Evolutionary conservation across 352 stramenopile species (phyloP).

Genomic region (Pythium sukuiense): DNA sequence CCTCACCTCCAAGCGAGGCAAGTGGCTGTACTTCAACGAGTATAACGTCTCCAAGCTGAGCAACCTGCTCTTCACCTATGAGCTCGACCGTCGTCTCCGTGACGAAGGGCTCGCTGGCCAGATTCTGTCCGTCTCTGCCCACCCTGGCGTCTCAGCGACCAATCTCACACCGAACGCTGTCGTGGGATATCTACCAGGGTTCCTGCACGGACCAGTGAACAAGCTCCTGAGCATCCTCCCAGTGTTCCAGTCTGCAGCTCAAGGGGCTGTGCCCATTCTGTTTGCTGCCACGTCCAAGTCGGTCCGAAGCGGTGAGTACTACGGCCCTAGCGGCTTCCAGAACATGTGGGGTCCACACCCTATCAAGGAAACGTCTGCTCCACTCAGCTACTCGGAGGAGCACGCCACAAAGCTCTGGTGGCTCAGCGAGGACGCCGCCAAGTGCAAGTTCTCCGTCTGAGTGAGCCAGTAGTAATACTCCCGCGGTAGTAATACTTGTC

Average conservation of each 20-base stretch:
- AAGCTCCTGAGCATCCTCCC: conserved; percentile 18
- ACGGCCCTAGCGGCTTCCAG: conserved; percentile 21
- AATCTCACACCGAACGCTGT: conserved; percentile 29
- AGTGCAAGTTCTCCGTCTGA: conserved; percentile 24
- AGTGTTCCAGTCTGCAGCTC: conserved; percentile 15
- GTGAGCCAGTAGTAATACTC: background rate
- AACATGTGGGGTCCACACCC: conserved; percentile 20
- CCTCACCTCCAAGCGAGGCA: conserved; percentile 10
- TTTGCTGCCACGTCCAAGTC: conserved; percentile 21
- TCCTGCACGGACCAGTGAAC: conserved; percentile 22
- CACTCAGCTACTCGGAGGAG: conserved; percentile 26
- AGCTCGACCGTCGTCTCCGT: conserved; percentile 31
- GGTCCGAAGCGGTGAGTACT: conserved; percentile 24
- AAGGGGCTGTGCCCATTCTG: conserved; percentile 20
- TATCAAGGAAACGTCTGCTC: conserved; percentile 18
- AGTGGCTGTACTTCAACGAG: conserved; percentile 41
- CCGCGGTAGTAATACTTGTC: conserved; percentile 1
- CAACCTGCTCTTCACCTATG: conserved; percentile 32
- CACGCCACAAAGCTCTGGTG: conserved; percentile 26
- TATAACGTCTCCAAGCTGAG: conserved; percentile 43
- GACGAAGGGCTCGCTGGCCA: conserved; percentile 23
- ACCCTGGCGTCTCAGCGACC: conserved; percentile 28
- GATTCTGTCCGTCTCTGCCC: conserved; percentile 25
- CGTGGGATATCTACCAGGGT: conserved; percentile 26
- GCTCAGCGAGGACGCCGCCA: conserved; percentile 21